Base-by-base conservation (phyloP, 1,284 basidiomycete species). In the Puccinia coronata region DNA sequence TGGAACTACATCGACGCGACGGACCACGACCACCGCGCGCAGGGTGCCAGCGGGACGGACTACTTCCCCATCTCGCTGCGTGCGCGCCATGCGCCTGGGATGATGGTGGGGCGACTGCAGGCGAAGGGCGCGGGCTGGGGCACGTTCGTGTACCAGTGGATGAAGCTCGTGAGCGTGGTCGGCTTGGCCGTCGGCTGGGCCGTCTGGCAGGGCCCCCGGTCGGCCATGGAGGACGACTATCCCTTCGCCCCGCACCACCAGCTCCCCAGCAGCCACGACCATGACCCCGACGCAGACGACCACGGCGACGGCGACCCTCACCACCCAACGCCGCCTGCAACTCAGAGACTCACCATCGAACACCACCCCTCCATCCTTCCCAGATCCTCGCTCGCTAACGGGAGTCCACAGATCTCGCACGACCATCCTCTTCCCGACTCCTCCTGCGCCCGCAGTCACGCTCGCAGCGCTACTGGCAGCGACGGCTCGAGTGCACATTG, bases 1-100 rank as follows among this genome's bases (percentile, higher is more conserved):
- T 81, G 79, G 79, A 59, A 81, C 65, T 81, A 81, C 69, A 81
- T 81, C 16, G 79, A 81, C 36, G 39, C 55, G 47, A 81, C 49
- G 12, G 79, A 81, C 73, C 79, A 73, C 63, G 79, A 80, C 59
- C 31, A 55, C 20, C 69, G 36, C 28, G 55, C 14, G 11, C 79
- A 81, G 28, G 70, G 79, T 0, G 12, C 34, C 16, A 73, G n/a
- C 0, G 79, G 79, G 18, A 81, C 79, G 1, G 79, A 81, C 34
- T 81, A 74, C 61, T 81, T 51, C 57, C 79, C 79, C 49, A 65
- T 81, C 23, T 65, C 79, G 20, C 2, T 81, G 0, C 34, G 57
- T 4, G 79, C 70, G 20, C 25, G 79, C 31, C 20, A 81, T 41
- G 16, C 70, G 18, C 79, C 79, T 11, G 71, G 55, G 20, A 81